Conservation (phyloP, 805 yeast genomes). For the Novakomyces olei region DNA sequence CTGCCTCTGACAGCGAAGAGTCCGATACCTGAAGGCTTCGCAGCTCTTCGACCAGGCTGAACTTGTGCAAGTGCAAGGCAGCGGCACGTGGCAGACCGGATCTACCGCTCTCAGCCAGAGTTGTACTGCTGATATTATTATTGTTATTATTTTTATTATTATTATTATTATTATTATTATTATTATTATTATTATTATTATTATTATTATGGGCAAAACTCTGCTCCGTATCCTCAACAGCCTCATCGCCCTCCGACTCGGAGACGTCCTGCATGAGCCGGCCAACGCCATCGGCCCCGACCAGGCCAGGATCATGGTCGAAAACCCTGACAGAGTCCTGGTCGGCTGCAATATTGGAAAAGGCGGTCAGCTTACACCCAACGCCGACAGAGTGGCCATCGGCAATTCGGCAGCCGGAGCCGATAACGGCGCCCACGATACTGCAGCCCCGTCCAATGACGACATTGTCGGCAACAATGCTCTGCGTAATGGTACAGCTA, state of each 20-base stretch:
- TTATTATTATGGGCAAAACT: no score
- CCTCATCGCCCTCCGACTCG: conserved; percentile 2
- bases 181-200: no score
- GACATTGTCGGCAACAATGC: conserved; percentile 51
- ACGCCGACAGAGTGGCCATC: conserved; percentile 6
- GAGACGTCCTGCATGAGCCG: background rate
- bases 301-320: conserved; percentile 4
- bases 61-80: no score
- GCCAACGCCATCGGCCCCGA: conserved; percentile 1
- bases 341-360: conserved; percentile 8
- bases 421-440: conserved; percentile 52
- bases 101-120: no score
- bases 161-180: no score
- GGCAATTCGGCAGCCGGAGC: conserved; percentile 35
- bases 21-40: no score
- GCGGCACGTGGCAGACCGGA: no score
- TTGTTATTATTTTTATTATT: no score
- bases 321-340: background rate
- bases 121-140: no score
- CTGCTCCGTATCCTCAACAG: conserved; percentile 3
- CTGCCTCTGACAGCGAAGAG: no score
- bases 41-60: no score
- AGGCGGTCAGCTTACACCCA: conserved; percentile 6
- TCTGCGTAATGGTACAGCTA: conserved; percentile 30
- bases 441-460: conserved; percentile 29